phyloP scores from a whole-genome alignment of 129 eudicot species.

The Solidago caesia region DNA sequence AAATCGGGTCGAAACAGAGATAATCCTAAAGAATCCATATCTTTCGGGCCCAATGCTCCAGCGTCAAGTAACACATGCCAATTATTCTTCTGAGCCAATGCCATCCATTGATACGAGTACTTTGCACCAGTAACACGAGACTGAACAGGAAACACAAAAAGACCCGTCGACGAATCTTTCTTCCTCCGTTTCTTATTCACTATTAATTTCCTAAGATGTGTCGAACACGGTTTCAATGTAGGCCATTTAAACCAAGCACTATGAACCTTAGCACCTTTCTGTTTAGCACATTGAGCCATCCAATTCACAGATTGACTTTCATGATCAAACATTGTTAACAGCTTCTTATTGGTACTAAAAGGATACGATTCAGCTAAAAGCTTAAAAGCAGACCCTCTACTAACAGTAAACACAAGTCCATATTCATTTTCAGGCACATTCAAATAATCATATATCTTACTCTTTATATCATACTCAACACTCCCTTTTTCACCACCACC shows the following conservation, averaged over 20 bases:
- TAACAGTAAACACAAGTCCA: slow-evolving; percentile 44
- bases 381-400: slow-evolving; percentile 45
- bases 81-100: slow-evolving; percentile 42
- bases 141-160: slow-evolving; percentile 44
- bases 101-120: slow-evolving; percentile 50
- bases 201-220: slow-evolving; percentile 40
- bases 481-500: slow-evolving; percentile 44
- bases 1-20: slow-evolving; percentile 44
- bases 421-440: slow-evolving; percentile 42
- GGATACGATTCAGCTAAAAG: slow-evolving; percentile 45
- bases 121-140: slow-evolving; percentile 43
- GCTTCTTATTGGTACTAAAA: slow-evolving; percentile 39
- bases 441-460: slow-evolving; percentile 37
- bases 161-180: slow-evolving; percentile 38
- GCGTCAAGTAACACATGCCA: slow-evolving; percentile 49
- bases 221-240: slow-evolving; percentile 42
- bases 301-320: slow-evolving; percentile 46
- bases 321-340: slow-evolving; percentile 44
- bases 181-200: slow-evolving; percentile 36
- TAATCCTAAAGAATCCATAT: slow-evolving; percentile 45
- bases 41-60: slow-evolving; percentile 47
- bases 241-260: slow-evolving; percentile 52
- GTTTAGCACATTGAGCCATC: slow-evolving; percentile 46
- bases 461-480: slow-evolving; percentile 41
- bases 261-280: slow-evolving; percentile 44